Evolutionary conservation across 805 yeast genomes (phyloP).

Genomic region (Tetrapisispora iriomotensis): DNA sequence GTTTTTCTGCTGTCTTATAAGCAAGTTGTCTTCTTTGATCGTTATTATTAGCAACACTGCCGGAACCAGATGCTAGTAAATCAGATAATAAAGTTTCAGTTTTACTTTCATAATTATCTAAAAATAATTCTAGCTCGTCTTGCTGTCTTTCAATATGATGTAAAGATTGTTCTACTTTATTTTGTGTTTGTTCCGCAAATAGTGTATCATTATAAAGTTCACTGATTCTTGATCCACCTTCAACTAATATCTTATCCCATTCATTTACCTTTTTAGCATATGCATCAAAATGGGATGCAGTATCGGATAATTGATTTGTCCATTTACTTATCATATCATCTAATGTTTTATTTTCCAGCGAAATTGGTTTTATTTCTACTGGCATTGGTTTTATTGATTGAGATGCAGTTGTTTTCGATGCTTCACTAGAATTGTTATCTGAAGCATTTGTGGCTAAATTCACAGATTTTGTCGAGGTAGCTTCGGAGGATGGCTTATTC

Average conservation of each 20-base stretch:
- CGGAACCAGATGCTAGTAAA: constrained; percentile 24
- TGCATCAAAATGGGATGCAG: constrained; percentile 62
- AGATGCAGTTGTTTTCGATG: neutral
- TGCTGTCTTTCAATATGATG: constrained; percentile 85
- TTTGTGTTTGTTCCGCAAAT: constrained; percentile 77
- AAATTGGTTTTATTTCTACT: constrained; percentile 56
- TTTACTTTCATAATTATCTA: constrained; percentile 64
- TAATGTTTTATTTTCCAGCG: constrained; percentile 81
- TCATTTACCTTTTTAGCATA: constrained; percentile 66
- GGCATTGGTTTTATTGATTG: constrained; percentile 31
- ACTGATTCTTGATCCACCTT: constrained; percentile 77
- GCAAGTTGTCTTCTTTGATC: constrained; percentile 88
- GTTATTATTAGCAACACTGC: constrained; percentile 28
- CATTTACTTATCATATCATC: constrained; percentile 90
- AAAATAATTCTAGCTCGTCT: constrained; percentile 73
- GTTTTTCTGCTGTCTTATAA: constrained; percentile 72
- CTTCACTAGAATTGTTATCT: neutral
- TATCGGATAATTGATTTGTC: constrained; percentile 74
- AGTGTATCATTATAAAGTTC: constrained; percentile 67
- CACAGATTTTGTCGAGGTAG: neutral
- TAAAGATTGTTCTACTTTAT: constrained; percentile 77
- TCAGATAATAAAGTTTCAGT: constrained; percentile 31
- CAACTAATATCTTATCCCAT: constrained; percentile 81
- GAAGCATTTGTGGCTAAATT: too few relatives aligned
- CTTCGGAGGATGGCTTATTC: constrained; percentile 5